Conservation (phyloP, 441 rosid genomes). For the Erodium texanum region DNA sequence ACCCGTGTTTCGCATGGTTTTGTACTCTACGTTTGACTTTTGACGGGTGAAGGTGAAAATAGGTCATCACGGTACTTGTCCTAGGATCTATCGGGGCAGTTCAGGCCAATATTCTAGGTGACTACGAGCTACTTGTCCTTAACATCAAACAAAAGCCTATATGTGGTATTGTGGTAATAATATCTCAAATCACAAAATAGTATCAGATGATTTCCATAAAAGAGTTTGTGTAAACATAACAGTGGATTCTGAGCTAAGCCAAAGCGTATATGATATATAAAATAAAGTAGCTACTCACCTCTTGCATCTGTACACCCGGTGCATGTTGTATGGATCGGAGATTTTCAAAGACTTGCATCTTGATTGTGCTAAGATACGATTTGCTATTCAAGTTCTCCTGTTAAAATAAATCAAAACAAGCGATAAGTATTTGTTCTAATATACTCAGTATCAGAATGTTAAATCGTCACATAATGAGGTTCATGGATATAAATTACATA, state of each 20-base stretch:
- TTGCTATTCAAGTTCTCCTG: conserved; percentile 91
- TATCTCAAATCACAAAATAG: background rate
- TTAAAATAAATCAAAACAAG: conserved; percentile 18
- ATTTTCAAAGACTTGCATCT: conserved; percentile 84
- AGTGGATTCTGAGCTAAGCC: background rate
- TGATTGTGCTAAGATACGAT: conserved; percentile 73
- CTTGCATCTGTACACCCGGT: conserved; percentile 93
- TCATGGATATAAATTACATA: conserved; percentile 26
- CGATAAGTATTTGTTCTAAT: conserved; percentile 8
- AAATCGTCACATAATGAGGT: no score
- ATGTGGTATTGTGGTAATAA: no score
- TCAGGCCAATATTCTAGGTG: no score
- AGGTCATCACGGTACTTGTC: no score
- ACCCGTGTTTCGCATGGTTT: background rate
- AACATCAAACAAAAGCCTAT: no score
- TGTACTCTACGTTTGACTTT: no score
- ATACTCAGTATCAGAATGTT: background rate
- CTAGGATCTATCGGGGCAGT: no score
- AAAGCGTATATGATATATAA: background rate
- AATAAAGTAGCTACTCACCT: conserved; percentile 37
- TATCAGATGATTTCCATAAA: background rate
- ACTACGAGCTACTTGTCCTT: no score
- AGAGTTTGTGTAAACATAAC: background rate
- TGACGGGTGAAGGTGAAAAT: no score
- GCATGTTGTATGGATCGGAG: conserved; percentile 89